Base-by-base conservation (phyloP, 2,329 filamentous ascomycete species). In the Fusarium anthophilum region DNA sequence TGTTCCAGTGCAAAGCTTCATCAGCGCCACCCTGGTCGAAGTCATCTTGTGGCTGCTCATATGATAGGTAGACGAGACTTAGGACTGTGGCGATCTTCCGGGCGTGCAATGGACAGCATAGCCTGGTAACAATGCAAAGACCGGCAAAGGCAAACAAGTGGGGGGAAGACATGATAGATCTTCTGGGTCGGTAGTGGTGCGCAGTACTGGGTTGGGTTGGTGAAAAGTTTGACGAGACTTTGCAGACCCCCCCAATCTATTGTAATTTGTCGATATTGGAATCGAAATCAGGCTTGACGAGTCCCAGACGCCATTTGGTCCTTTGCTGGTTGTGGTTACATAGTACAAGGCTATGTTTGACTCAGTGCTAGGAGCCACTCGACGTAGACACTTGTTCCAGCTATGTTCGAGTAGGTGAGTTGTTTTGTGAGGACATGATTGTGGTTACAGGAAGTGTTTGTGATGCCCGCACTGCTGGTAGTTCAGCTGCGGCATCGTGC, bases 381-480 rank as follows among this genome's bases (percentile, higher is more conserved):
- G 35, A 37, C 35, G 35, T 37, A 37, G 2, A 37, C 17, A 37
- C 35, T 18, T 37, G 35, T 37, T 15, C 35, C 0, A 35, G 0
- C 1, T 4, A 35, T 35, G 14, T 17, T 35, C 14, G 8, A 35
- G 32, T 35, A 35, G 32, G 8, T 35, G 32, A 35, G 32, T 35
- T 35, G 8, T 35, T 35, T 35, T 35, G 14, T 17, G 32, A 35
- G 32, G 32, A 9, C 14, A 35, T 35, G 32, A 17, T 35, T 35
- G 3, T 35, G 32, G 14, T 35, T 17, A 15, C 32, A 35, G 32
- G 14, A 35, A 35, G 8, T 35, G 32, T 17, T 17, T 48, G 4
- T 24, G 30, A n/a, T 70, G 67, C 18, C 20, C 14, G n/a, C 66
- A 70, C 20, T 43, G 26, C 22, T 43, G n/a, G 45, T 65, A 65